Percentiles rank a stretch among this genome's conserved stretches.
These are phyloP conservation scores for Rhizophagus prolifer DNA, from an alignment of 192 early-diverging fungal species.

Conservation along the genomic window DNA sequence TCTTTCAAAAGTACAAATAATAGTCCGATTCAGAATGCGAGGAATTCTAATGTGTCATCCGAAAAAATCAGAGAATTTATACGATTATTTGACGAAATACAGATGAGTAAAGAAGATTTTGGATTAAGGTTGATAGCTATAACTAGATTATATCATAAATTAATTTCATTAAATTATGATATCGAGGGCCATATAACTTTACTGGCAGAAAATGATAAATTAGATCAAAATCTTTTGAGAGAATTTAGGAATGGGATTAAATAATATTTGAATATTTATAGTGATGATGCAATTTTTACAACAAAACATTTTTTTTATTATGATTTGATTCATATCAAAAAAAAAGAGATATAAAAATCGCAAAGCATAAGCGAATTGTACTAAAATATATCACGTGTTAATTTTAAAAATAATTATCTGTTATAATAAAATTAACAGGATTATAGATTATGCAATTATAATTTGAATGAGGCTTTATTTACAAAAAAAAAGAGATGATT, in stretches of 20 bases:
- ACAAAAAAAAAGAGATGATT: too few species aligned
- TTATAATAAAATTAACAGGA: too few species aligned
- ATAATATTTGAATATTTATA: too few species aligned
- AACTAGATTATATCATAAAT: not conserved
- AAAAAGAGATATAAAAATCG: too few species aligned
- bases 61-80: not conserved
- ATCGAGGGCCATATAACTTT: not conserved
- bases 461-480: too few species aligned
- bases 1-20: not conserved
- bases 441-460: too few species aligned
- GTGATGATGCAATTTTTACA: too few species aligned
- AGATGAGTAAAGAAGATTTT: not conserved
- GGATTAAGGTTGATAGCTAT: not conserved
- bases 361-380: too few species aligned
- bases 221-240: not conserved
- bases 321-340: too few species aligned
- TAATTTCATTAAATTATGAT: not conserved
- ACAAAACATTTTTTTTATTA: too few species aligned
- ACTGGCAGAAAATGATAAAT: not conserved
- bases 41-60: not conserved
- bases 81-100: not conserved
- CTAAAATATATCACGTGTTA: too few species aligned
- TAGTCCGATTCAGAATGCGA: not conserved
- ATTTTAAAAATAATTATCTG: too few species aligned
- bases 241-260: not conserved